Base-by-base conservation (phyloP, 106 monocot species). In the Acorus gramineus region DNA sequence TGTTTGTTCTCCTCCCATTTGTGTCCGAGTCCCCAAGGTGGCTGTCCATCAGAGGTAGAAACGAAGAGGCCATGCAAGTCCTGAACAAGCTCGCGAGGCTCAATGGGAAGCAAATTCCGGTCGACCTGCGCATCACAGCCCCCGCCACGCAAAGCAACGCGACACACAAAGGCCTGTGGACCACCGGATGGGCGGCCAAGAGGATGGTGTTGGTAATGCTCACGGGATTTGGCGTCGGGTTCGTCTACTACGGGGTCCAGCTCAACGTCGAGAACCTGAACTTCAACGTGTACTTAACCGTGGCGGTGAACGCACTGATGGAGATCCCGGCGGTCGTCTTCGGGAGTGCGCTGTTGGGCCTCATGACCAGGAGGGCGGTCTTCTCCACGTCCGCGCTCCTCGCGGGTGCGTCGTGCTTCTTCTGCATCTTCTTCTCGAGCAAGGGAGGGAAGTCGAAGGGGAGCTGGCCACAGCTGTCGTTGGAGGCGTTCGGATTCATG, bases 181-280 rank as follows among this genome's bases (percentile, higher is more conserved):
- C 81, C 1, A 52, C 77, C 4, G 62, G 52, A 52, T 87, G 87
- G 92, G 92, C 92, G 1, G 49, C 63, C 3, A 75, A 55, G 57
- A 68, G 92, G 42, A 70, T 87, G 50, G 9, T 72, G 4, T 57
- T 74, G 3, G 28, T 84, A 8, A 87, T 87, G 82, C 8, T 76
- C 5, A 73, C 84, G 0, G 84, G 84, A 4, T 77, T 87, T 11
- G 87, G 84, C 0, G 62, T 89, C 45, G 92, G 92, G 2, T 78
- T 92, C 8, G 82, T 92, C 45, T 92, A 92, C 77, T 92, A 92
- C 65, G 92, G 87, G 7, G 72, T 92, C 3, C 86, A 90, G 56
- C 69, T 90, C n/a, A 90, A 90, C 68, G 90, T 90, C 0, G 87
- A 82, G 73, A 92, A 92, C 64, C 70, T 92, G 9, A 75, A 74